Percentiles rank a stretch among this genome's conserved stretches.
phyloP scores from a whole-genome alignment of 129 eudicot species.

The Flaveria sonorensis region DNA sequence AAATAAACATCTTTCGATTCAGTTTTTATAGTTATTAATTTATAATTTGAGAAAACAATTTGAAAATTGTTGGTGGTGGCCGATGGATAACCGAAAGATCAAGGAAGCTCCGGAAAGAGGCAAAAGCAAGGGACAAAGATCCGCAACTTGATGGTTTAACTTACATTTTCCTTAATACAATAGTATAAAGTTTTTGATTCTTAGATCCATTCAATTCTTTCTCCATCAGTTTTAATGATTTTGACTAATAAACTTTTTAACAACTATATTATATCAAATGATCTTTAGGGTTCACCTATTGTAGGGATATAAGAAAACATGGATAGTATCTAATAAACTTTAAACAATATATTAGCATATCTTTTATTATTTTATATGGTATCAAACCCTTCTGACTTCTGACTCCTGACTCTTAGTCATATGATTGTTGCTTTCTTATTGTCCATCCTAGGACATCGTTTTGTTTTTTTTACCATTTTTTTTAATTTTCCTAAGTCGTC shows the following conservation, averaged over 20 bases:
- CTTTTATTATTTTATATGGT: too few species aligned
- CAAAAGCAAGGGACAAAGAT: conserved; percentile 25
- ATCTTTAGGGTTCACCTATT: too few species aligned
- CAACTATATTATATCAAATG: background rate
- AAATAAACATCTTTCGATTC: too few species aligned
- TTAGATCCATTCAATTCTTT: conserved; percentile 1
- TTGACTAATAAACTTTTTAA: background rate
- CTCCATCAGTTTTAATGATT: conserved; percentile 2
- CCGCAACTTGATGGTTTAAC: conserved; percentile 3
- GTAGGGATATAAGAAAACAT: too few species aligned
- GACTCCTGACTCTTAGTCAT: too few species aligned
- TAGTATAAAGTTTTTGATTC: background rate
- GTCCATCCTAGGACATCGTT: too few species aligned
- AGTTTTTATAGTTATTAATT: background rate
- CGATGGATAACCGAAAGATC: conserved; percentile 28
- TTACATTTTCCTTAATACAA: conserved; percentile 1
- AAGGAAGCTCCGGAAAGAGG: conserved; percentile 21
- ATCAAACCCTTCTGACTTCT: too few species aligned
- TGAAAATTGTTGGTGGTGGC: conserved; percentile 24
- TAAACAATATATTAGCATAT: too few species aligned
- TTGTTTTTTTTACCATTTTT: too few species aligned
- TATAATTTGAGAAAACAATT: background rate
- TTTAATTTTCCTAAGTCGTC: too few species aligned
- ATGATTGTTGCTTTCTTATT: too few species aligned
- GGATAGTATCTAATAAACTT: too few species aligned